Evolutionary conservation across 192 early-diverging fungal species (phyloP).

Genomic region (Entomortierella parvispora): DNA sequence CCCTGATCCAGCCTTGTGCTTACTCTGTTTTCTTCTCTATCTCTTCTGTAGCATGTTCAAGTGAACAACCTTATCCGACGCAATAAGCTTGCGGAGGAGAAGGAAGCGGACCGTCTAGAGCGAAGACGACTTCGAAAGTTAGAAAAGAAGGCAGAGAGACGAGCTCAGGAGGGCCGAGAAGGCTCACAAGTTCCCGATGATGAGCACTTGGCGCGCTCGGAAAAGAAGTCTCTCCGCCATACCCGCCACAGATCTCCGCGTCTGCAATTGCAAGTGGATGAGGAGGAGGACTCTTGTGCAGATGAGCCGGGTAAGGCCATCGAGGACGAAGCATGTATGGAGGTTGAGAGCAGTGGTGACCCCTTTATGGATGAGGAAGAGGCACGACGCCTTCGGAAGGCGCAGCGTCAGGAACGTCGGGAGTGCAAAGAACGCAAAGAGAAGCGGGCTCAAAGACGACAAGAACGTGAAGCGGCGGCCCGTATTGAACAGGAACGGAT

Average conservation of each 20-base stretch:
- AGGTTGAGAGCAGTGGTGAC: neutral
- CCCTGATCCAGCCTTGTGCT: too few species aligned
- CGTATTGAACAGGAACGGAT: conserved; percentile 13
- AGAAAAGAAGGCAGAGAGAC: conserved; percentile 27
- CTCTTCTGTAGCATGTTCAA: conserved; percentile 25
- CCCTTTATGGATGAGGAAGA: conserved; percentile 6
- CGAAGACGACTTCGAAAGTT: conserved; percentile 11
- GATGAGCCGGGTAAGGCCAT: neutral
- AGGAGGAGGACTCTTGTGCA: neutral
- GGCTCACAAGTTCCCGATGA: neutral
- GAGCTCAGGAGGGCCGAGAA: neutral
- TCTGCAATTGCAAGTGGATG: neutral
- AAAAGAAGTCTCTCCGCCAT: conserved; percentile 18
- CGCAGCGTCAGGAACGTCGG: conserved; percentile 8
- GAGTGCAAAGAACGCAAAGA: conserved; percentile 37
- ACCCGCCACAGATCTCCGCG: conserved; percentile 39
- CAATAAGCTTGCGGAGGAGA: conserved; percentile 31
- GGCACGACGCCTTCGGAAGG: conserved; percentile 9
- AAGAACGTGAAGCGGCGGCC: conserved; percentile 12
- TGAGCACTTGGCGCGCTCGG: conserved; percentile 8
- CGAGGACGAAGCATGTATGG: neutral
- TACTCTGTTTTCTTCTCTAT: neutral
- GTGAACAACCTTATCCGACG: conserved; percentile 32
- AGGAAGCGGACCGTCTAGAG: conserved; percentile 25
- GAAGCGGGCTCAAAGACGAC: conserved; percentile 19